Conservation (phyloP, 331 rosid genomes). For the Pyrus hybrid region DNA sequence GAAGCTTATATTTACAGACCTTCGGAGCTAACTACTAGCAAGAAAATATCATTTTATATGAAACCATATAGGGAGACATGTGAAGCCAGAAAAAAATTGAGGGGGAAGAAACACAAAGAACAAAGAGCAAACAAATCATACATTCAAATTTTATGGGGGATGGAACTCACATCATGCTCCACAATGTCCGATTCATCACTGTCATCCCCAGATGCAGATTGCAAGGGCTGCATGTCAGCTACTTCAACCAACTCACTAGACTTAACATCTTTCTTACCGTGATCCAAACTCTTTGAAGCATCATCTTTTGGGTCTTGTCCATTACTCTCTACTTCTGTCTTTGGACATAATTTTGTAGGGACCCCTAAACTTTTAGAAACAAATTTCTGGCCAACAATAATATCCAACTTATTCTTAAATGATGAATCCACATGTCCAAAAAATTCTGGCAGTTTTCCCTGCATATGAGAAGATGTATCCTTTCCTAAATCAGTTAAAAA, state of each 20-base stretch:
- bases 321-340: constrained; percentile 41
- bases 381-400: constrained; percentile 30
- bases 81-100: background rate
- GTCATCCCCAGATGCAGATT: constrained; percentile 31
- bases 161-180: constrained; percentile 84
- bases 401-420: constrained; percentile 29
- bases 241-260: constrained; percentile 33
- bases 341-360: constrained; percentile 23
- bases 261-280: constrained; percentile 28
- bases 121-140: background rate
- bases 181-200: constrained; percentile 67
- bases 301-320: constrained; percentile 26
- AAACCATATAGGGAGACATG: background rate
- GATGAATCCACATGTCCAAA: constrained; percentile 31
- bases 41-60: background rate
- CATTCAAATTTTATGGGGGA: background rate
- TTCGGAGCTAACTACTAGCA: background rate
- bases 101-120: background rate
- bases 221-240: constrained; percentile 27
- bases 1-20: background rate
- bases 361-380: constrained; percentile 21
- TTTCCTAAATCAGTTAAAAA: constrained; percentile 18
- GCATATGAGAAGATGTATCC: constrained; percentile 20
- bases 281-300: constrained; percentile 27
- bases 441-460: constrained; percentile 34